phyloP scores from a whole-genome alignment of 31 red algal species.

The Odonthalia washingtoniensis region DNA sequence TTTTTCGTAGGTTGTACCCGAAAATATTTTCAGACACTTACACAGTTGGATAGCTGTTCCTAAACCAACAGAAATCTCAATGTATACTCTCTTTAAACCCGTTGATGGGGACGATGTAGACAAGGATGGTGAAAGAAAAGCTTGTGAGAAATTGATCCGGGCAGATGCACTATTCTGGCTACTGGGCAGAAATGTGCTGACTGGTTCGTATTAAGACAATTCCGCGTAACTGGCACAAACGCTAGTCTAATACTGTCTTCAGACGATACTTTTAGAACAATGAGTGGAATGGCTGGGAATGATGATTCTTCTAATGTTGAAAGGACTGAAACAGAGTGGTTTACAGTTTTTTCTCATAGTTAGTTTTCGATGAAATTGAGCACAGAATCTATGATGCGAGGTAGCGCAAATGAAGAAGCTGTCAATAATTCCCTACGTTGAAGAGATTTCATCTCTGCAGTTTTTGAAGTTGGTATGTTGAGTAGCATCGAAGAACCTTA shows the following conservation, averaged over 20 bases:
- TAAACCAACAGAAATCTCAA: no score
- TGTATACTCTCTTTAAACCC: no score
- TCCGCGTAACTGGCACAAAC: no score
- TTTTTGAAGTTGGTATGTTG: slow-evolving; percentile 41
- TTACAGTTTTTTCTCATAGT: not conserved
- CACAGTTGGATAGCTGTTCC: not conserved
- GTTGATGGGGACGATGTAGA: no score
- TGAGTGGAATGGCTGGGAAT: not conserved
- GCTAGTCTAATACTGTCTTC: not conserved
- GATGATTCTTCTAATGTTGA: no score
- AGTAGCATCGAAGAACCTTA: not conserved
- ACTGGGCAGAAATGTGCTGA: slow-evolving; percentile 9
- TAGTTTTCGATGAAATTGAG: slow-evolving; percentile 26
- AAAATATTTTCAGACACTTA: no score
- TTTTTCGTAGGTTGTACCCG: no score
- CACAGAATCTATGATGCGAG: slow-evolving; percentile 35
- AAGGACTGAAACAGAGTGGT: no score
- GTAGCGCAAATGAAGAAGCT: slow-evolving; percentile 29
- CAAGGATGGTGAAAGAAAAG: no score
- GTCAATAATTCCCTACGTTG: not conserved
- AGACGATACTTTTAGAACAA: not conserved
- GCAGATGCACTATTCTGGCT: not conserved
- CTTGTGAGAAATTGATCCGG: not conserved
- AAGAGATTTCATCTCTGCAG: not conserved
- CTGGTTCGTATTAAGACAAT: no score